Conservation (phyloP, 208 protist genomes). For the Trypanosoma vivax region DNA sequence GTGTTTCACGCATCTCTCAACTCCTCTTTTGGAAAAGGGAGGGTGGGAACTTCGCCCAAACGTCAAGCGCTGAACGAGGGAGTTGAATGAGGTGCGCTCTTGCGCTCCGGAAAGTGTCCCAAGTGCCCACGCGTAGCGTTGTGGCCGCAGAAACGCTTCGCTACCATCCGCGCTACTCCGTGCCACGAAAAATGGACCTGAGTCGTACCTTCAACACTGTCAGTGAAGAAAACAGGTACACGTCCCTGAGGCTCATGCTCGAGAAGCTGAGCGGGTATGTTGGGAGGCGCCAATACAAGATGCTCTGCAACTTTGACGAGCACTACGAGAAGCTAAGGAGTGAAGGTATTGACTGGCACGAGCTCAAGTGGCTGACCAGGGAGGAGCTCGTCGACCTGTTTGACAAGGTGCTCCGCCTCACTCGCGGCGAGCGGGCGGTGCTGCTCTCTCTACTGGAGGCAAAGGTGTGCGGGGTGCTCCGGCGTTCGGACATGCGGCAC, state of each 20-base stretch:
- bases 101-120: constrained; percentile 13
- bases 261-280: constrained; percentile 67
- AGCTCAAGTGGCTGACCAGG: constrained; percentile 63
- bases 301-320: constrained; percentile 42
- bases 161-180: constrained; percentile 66
- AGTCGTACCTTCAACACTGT: constrained; percentile 65
- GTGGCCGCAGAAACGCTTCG: constrained; percentile 26
- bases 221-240: constrained; percentile 74
- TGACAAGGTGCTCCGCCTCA: constrained; percentile 34
- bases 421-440: constrained; percentile 43
- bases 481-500: constrained; percentile 47
- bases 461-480: constrained; percentile 84
- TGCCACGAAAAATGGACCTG: constrained; percentile 46
- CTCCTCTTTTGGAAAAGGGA: too few relatives aligned
- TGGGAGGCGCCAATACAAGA: constrained; percentile 82
- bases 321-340: constrained; percentile 42
- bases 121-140: constrained; percentile 45
- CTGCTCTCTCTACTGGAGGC: constrained; percentile 54
- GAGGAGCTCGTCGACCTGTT: constrained; percentile 61
- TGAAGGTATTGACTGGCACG: constrained; percentile 81
- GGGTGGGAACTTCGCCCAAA: too few relatives aligned
- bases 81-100: constrained; percentile 13
- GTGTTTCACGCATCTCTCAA: background rate
- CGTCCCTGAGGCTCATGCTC: constrained; percentile 66
- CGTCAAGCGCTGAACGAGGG: too few relatives aligned